Base-by-base conservation (phyloP, 768 basidiomycete genomes). In the Boletus insuetus region DNA sequence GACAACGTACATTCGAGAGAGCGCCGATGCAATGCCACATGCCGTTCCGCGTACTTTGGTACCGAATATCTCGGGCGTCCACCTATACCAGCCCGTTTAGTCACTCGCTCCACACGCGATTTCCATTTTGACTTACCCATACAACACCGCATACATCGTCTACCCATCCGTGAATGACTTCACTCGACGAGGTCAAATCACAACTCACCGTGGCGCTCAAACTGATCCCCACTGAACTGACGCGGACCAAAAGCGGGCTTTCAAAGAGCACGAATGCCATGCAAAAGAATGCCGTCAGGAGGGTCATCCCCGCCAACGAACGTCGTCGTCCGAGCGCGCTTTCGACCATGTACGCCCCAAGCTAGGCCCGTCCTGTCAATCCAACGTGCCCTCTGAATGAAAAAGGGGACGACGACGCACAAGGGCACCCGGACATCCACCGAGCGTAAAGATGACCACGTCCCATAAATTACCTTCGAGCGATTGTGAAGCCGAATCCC, bases 131-230 rank as follows among this genome's bases (percentile, higher is more conserved):
- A 42, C 31, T 50, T 51, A 73, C 72, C 90, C 89, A 61, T 92
- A 92, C 49, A 92, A 62, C n/a, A 93, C 86, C 12, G 91, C 89
- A 81, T 87, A 92, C 91, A 91, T 91, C 3, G 86, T 78, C 86
- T 88, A 59, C 34, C 42, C 37, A 44, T 29, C 10, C 47, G 24
- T 29, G 16, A 41, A 46, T 54, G 34, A 26, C 51, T 26, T 9
- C 22, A 11, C 16, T 17, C 17, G 29, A 29, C 12, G 40, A 22
- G 11, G n/a, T 41, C 19, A 35, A 24, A 49, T 11, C 3, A 3
- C 39, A 8, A 60, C 71, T 44, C 43, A 71, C 69, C 45, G 92
- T 91, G 0, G 87, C 83, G 54, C 84, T 85, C 54, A 95, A 66
- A 63, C 84, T 89, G 47, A 94, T 85, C 13, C 87, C 87, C 8